phyloP scores from a whole-genome alignment of 306 rosid genomes.

The Lablab purpureus region DNA sequence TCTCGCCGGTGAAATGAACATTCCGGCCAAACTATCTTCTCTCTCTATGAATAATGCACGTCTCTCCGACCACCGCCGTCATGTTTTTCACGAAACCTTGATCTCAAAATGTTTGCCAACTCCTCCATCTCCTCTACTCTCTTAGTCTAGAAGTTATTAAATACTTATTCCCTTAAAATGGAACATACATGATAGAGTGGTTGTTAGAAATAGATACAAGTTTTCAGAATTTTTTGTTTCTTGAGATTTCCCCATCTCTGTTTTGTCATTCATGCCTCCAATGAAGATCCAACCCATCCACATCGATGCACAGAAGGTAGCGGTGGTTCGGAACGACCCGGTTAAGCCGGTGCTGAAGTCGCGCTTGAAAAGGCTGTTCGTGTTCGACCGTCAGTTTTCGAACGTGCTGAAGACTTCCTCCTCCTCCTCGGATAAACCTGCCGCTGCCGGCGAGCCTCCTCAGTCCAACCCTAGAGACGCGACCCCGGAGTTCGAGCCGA shows the following conservation, averaged over 20 bases:
- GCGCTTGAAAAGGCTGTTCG: constrained; percentile 74
- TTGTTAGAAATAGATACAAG: not conserved
- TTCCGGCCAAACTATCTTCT: constrained; percentile 54
- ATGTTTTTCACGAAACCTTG: constrained; percentile 70
- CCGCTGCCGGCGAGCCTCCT: constrained; percentile 51
- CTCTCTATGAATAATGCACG: constrained; percentile 54
- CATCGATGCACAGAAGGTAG: constrained; percentile 57
- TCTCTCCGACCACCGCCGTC: constrained; percentile 73
- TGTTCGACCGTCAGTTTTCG: constrained; percentile 87
- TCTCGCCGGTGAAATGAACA: constrained; percentile 74
- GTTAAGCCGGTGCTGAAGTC: constrained; percentile 83
- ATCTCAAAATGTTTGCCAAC: constrained; percentile 37
- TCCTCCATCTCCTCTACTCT: constrained; percentile 31
- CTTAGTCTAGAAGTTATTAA: constrained; percentile 45
- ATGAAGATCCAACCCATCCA: constrained; percentile 96
- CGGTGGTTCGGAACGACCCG: constrained; percentile 61
- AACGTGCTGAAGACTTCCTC: constrained; percentile 67
- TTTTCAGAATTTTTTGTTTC: constrained; percentile 3
- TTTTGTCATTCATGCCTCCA: constrained; percentile 65
- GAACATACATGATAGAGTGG: constrained; percentile 38
- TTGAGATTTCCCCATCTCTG: not conserved
- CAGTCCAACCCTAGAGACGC: constrained; percentile 52
- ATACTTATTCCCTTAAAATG: constrained; percentile 46
- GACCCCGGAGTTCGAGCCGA: constrained; percentile 70
- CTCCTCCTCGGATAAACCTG: constrained; percentile 61